Evolutionary conservation across 1,284 basidiomycete species (phyloP).

Genomic region (Boletus semigastroideus): DNA sequence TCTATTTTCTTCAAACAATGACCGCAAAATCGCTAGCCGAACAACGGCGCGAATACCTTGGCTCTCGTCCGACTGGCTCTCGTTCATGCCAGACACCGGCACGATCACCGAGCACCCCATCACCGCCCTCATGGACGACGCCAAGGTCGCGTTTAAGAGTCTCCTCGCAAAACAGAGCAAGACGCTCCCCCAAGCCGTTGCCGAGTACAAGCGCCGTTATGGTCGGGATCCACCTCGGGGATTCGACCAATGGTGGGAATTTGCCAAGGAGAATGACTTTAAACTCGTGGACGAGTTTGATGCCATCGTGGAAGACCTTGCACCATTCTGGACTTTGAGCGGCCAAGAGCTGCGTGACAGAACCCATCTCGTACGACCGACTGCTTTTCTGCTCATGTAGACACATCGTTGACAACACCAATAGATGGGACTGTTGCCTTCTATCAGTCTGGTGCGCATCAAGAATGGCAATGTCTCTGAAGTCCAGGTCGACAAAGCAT

Average conservation of each 20-base stretch:
- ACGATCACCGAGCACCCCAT: conserved; percentile 68
- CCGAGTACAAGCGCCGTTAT: conserved; percentile 79
- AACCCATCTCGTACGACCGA: conserved; percentile 56
- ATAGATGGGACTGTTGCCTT: conserved; percentile 76
- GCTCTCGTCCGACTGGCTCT: conserved; percentile 22
- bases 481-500: conserved; percentile 60
- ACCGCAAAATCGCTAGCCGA: conserved; percentile 12
- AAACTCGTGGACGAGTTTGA: conserved; percentile 93
- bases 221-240: conserved; percentile 79
- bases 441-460: conserved; percentile 83
- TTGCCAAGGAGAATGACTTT: conserved; percentile 71
- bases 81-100: conserved; percentile 8
- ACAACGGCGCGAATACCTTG: conserved; percentile 10
- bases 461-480: conserved; percentile 61
- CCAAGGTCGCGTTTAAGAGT: conserved; percentile 61
- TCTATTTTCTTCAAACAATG: conserved; percentile 43
- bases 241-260: conserved; percentile 88
- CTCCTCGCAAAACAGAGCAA: conserved; percentile 74
- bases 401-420: conserved; percentile 38
- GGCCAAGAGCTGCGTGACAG: conserved; percentile 73
- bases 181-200: conserved; percentile 70
- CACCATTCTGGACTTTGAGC: conserved; percentile 75
- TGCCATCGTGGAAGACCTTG: conserved; percentile 72
- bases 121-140: conserved; percentile 76
- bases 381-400: not conserved